Conservation (phyloP, 306 rosid genomes). For the Vigna trinervia region DNA sequence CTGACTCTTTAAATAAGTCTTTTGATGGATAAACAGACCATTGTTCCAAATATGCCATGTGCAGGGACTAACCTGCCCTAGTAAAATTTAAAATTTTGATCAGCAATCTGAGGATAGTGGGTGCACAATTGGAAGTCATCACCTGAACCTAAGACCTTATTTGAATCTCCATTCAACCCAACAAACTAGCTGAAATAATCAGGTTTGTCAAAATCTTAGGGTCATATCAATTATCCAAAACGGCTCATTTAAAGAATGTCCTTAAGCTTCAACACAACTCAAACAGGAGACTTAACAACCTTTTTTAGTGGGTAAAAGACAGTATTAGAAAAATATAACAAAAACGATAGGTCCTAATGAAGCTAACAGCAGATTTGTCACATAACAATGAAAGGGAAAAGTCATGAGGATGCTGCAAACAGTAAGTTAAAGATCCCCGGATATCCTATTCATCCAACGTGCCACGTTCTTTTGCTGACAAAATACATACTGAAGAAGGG, state of each 20-base stretch:
- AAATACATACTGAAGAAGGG: background rate
- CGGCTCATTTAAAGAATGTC: background rate
- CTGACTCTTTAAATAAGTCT: background rate
- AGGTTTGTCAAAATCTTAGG: background rate
- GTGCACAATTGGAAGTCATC: background rate
- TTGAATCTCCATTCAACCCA: conserved; percentile 11
- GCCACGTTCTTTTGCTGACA: background rate
- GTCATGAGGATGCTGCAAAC: background rate
- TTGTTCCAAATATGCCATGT: conserved; percentile 1
- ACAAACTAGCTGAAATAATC: background rate
- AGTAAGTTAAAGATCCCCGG: background rate
- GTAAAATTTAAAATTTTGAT: background rate
- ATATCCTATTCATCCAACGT: background rate
- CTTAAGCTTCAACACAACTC: background rate
- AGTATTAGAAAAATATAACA: background rate
- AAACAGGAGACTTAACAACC: background rate
- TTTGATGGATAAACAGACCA: background rate
- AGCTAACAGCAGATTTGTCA: background rate
- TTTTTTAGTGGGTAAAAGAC: background rate
- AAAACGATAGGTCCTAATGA: background rate
- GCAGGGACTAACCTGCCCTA: background rate
- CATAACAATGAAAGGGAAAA: background rate
- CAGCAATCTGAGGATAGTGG: background rate
- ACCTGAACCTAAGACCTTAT: conserved; percentile 13
- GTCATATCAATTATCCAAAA: conserved; percentile 23